These are phyloP conservation scores for Cryptomeria japonica DNA, from an alignment of 75 land plant species.

Conservation along the genomic window DNA sequence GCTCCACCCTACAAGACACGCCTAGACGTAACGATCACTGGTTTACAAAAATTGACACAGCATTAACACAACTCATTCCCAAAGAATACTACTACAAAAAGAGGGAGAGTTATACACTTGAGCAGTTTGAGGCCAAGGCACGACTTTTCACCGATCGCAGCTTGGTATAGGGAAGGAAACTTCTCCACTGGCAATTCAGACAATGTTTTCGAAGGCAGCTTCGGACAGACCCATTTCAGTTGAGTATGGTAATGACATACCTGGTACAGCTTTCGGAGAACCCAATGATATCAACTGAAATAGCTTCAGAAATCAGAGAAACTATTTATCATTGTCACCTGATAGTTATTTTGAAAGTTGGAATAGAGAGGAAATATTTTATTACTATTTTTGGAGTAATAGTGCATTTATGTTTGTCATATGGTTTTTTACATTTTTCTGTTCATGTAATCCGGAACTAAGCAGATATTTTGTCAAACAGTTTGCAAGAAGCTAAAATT, in stretches of 20 bases:
- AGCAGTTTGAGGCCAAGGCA: slow-evolving; percentile 96
- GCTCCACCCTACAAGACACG: not conserved
- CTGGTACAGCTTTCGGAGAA: slow-evolving; percentile 87
- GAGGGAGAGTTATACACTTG: slow-evolving; percentile 84
- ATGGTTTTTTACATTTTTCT: no score
- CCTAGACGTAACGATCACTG: not conserved
- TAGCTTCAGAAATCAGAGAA: no score
- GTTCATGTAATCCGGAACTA: no score
- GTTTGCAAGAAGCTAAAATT: no score
- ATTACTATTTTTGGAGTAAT: no score
- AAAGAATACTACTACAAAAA: no score
- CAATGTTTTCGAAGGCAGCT: slow-evolving; percentile 89
- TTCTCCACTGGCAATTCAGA: slow-evolving; percentile 63
- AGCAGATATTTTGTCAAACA: no score
- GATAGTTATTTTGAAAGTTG: no score
- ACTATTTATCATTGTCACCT: no score
- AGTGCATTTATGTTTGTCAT: no score
- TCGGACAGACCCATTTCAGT: slow-evolving; percentile 82
- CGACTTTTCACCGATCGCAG: slow-evolving; percentile 48
- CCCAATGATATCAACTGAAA: no score
- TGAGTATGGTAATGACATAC: slow-evolving; percentile 98
- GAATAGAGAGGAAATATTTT: no score
- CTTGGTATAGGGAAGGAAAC: slow-evolving; percentile 52
- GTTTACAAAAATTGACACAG: not conserved
- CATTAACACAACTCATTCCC: not conserved